Evolutionary conservation across 1,139 yeast genomes (phyloP).

Genomic region (Candida sanyaensis): DNA sequence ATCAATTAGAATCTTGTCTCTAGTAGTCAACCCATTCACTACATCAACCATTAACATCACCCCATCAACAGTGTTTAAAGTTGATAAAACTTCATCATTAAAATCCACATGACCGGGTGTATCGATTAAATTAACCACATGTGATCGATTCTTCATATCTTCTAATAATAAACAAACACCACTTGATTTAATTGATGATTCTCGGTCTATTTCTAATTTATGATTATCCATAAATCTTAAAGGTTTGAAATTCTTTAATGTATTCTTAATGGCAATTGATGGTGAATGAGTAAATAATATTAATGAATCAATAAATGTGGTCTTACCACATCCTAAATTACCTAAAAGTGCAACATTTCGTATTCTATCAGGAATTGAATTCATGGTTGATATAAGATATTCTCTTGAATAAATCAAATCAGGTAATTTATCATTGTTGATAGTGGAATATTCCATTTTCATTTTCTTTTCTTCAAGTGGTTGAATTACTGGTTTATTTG

Average conservation of each 20-base stretch:
- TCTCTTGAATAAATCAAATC: slow-evolving; percentile 60
- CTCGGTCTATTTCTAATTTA: slow-evolving; percentile 68
- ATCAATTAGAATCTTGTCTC: slow-evolving; percentile 50
- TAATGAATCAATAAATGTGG: slow-evolving; percentile 72
- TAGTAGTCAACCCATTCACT: slow-evolving; percentile 73
- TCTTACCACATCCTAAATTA: slow-evolving; percentile 83
- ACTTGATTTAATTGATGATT: slow-evolving; percentile 64
- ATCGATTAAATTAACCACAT: slow-evolving; percentile 66
- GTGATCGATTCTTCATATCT: slow-evolving; percentile 56
- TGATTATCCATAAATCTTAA: slow-evolving; percentile 72
- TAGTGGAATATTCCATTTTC: slow-evolving; percentile 40
- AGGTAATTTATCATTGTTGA: slow-evolving; percentile 47
- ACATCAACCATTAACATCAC: slow-evolving; percentile 76
- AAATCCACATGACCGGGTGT: slow-evolving; percentile 93
- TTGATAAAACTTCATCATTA: slow-evolving; percentile 67
- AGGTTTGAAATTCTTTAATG: slow-evolving; percentile 38
- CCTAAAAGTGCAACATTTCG: slow-evolving; percentile 87
- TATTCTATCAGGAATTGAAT: slow-evolving; percentile 58
- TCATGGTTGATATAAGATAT: slow-evolving; percentile 54
- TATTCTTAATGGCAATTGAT: slow-evolving; percentile 26
- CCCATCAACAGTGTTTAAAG: slow-evolving; percentile 64
- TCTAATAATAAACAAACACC: slow-evolving; percentile 66
- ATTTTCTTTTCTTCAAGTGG: slow-evolving; percentile 50
- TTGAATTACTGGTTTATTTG: slow-evolving; percentile 63
- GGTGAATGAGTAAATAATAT: slow-evolving; percentile 61